These are phyloP conservation scores for Gentiana dahurica DNA, from an alignment of 257 asterid genomes.

Conservation along the genomic window DNA sequence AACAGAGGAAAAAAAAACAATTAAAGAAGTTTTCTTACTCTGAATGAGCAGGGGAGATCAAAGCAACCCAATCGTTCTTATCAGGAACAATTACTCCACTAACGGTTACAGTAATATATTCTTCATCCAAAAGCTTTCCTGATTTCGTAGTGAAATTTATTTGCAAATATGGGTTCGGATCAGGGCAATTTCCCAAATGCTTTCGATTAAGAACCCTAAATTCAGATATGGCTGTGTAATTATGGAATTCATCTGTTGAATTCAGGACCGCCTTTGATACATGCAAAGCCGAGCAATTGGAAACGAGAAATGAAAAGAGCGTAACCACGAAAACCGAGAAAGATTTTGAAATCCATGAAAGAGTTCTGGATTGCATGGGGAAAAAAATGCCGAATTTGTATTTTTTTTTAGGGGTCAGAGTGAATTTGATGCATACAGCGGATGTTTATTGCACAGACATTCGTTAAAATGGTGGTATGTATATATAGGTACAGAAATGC, in stretches of 20 bases:
- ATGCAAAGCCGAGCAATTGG: background rate
- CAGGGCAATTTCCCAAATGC: slow-evolving; percentile 22
- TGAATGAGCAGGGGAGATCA: slow-evolving; percentile 71
- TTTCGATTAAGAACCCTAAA: slow-evolving; percentile 57
- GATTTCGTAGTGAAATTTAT: slow-evolving; percentile 21
- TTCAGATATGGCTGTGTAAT: slow-evolving; percentile 56
- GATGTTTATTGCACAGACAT: too few species aligned
- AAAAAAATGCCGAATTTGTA: too few species aligned
- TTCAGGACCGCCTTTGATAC: slow-evolving; percentile 3
- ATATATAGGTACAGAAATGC: too few species aligned
- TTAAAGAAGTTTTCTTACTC: slow-evolving; percentile 20
- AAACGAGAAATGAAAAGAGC: too few species aligned
- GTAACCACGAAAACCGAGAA: too few species aligned
- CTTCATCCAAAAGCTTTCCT: slow-evolving; percentile 39
- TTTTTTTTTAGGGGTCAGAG: too few species aligned
- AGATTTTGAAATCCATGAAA: too few species aligned
- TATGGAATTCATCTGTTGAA: slow-evolving; percentile 17
- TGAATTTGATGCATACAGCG: too few species aligned
- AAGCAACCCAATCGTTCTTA: slow-evolving; percentile 53
- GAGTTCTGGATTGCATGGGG: too few species aligned
- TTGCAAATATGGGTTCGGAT: slow-evolving; percentile 38
- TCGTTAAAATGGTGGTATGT: too few species aligned
- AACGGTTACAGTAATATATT: slow-evolving; percentile 34
- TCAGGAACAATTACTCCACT: slow-evolving; percentile 48
- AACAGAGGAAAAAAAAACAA: background rate